phyloP scores from a whole-genome alignment of 371 early-diverging fungal genomes.

The Circinella minor region DNA sequence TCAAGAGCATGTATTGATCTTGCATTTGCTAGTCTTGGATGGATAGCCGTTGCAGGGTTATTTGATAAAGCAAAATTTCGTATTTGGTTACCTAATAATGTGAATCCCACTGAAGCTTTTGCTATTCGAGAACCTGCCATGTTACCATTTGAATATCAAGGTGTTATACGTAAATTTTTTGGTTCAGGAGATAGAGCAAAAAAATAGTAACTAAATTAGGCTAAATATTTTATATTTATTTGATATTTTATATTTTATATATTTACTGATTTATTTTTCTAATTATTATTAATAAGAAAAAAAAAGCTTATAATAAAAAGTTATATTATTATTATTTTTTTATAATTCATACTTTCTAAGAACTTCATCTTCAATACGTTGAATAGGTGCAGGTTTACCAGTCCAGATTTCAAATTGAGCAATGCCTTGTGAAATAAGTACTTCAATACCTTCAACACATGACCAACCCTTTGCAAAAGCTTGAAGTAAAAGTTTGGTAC shows the following conservation, averaged over 20 bases:
- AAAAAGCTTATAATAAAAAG: neutral
- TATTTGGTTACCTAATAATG: slow-evolving; percentile 58
- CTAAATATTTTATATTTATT: too few species aligned
- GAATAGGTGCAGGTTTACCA: slow-evolving; percentile 59
- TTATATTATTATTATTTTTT: neutral
- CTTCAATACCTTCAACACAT: slow-evolving; percentile 83
- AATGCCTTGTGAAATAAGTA: slow-evolving; percentile 90
- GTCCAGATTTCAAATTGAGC: slow-evolving; percentile 86
- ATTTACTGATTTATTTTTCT: too few species aligned
- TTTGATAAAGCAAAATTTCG: slow-evolving; percentile 53
- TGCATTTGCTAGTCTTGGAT: slow-evolving; percentile 71
- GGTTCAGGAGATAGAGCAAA: slow-evolving; percentile 47
- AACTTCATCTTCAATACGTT: slow-evolving; percentile 49
- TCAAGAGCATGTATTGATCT: slow-evolving; percentile 62
- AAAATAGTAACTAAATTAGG: too few species aligned
- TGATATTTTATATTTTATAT: too few species aligned
- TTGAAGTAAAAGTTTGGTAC: slow-evolving; percentile 75
- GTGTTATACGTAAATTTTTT: slow-evolving; percentile 48
- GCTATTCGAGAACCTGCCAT: slow-evolving; percentile 56
- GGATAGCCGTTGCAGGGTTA: slow-evolving; percentile 65
- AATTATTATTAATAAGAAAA: neutral
- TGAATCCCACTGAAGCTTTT: slow-evolving; percentile 46
- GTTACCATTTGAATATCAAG: slow-evolving; percentile 67
- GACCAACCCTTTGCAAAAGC: slow-evolving; percentile 71
- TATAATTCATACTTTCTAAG: slow-evolving; percentile 47